Base-by-base conservation (phyloP, 139 green algal species). In the Monoraphidium neglectum region DNA sequence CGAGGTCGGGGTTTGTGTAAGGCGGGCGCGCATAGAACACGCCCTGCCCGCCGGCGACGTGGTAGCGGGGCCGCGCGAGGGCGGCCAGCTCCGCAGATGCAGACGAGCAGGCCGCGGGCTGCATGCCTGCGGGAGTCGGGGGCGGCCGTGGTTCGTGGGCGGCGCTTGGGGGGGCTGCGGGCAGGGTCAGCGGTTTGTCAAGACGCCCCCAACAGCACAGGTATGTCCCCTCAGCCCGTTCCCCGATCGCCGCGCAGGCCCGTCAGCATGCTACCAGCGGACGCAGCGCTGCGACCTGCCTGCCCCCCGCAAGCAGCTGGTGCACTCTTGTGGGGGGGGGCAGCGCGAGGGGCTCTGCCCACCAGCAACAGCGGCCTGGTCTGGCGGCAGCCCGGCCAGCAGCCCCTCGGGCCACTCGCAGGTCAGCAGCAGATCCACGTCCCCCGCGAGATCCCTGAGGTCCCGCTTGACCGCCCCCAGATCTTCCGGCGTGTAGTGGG, bases 361-460 rank as follows among this genome's bases (percentile, higher is more conserved):
- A 78, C 79, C 79, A 78, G 66, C 53, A 8, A 69, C 6, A 12
- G 57, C 56, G 16, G 56, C 65, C 23, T 77, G 57, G 0, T 62
- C 68, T 1, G 57, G 38, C 30, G 76, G 81, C 51, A 76, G 51
- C 23, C 73, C 68, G 59, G 70, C 46, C 66, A 74, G 32, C 60
- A 91, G 13, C 1, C 81, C 82, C 2, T 70, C 74, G 0, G 94
- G 94, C 94, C 94, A 98, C 68, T 97, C 89, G 67, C 87, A 91
- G 0, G 92, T 96, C 12, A 98, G 84, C 47, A 97, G 81, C 35
- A 98, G 38, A 72, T 98, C 94, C 24, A 98, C 82, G 40, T 98
- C 94, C 0, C 90, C 93, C 33, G 86, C 77, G 18, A 84, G 66
- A 10, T 77, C 38, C 13, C 77, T 63, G 54, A 94, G 53, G 23